Base-by-base conservation (phyloP, 202 grass and related monocot species). In the Dendrocalamus latiflorus region DNA sequence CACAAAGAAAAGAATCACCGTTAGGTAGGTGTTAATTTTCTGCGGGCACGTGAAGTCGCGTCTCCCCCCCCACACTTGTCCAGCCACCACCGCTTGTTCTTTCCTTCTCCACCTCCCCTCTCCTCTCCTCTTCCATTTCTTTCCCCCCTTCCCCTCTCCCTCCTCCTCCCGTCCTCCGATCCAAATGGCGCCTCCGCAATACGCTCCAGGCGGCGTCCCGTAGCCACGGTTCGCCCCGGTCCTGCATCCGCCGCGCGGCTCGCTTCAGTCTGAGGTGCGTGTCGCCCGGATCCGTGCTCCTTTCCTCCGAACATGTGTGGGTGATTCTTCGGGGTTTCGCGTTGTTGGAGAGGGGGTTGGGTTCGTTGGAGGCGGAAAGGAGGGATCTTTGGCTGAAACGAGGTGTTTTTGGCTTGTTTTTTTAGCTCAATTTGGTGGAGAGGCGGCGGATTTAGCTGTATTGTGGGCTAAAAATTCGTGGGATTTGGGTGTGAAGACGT, bases 11-110 rank as follows among this genome's bases (percentile, higher is more conserved):
- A 48, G 47, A 50, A 50, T 50, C 15, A 50, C 47, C 0, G 5
- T 1, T 49, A 6, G 47, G 15, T 49, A 44, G 42, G 10, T 44
- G 12, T 47, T 15, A 4, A 47, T 47, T 47, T 48, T 48, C 45
- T 48, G 14, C 45, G 45, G 4, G 45, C 45, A 48, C 45, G 45
- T 48, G 45, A 48, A 48, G 11, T 13, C 11, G 43, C 43, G 3
- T 12, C 42, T 9, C 9, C 45, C 47, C 45, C 47, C 14, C 14
- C 4, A 16, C 47, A 5, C 48, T 18, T 20, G 49, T 20, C 33
- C 42, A 38, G 61, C 70, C 87, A 82, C 65, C 48, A 86, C 71
- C 77, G 77, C 83, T 76, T 81, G 70, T 85, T 89, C 76, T 48
- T 89, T 85, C 77, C 78, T 58, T 81, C 28, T 14, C 45, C 53